Evolutionary conservation across 2,329 filamentous ascomycete genomes (phyloP).

Genomic region (Monosporascus sp.): DNA sequence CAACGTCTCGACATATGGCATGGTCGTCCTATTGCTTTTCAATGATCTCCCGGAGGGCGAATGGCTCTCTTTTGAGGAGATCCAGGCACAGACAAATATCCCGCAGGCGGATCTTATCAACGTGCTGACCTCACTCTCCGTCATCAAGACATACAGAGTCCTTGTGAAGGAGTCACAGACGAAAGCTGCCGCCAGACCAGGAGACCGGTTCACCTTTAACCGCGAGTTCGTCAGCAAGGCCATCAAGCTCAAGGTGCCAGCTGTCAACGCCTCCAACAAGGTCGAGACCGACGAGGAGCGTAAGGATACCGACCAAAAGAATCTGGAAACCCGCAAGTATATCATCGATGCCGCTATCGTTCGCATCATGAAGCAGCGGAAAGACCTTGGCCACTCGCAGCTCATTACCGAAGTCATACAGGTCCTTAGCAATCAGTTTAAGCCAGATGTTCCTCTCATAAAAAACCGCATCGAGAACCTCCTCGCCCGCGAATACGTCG

Average conservation of each 20-base stretch:
- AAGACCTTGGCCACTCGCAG: constrained; percentile 63
- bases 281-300: constrained; percentile 70
- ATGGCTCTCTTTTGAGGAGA: constrained; percentile 63
- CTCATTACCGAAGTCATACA: constrained; percentile 67
- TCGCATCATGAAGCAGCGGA: constrained; percentile 82
- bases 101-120: constrained; percentile 67
- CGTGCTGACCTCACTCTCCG: constrained; percentile 74
- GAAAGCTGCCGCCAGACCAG: constrained; percentile 65
- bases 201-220: constrained; percentile 81
- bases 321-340: constrained; percentile 64
- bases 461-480: constrained; percentile 77
- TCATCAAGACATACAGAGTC: constrained; percentile 72
- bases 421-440: constrained; percentile 66
- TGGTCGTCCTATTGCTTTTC: constrained; percentile 86
- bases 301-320: constrained; percentile 70
- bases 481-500: constrained; percentile 72
- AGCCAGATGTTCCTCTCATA: constrained; percentile 70
- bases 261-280: constrained; percentile 75
- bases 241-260: constrained; percentile 83
- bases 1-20: constrained; percentile 86
- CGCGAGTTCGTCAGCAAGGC: constrained; percentile 74
- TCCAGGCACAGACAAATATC: constrained; percentile 77
- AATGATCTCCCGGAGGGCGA: constrained; percentile 62
- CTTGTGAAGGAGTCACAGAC: constrained; percentile 74
- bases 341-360: constrained; percentile 74